These are phyloP conservation scores for Nitzschia inconspicua DNA, from an alignment of 108 stramenopile species.

Conservation along the genomic window DNA sequence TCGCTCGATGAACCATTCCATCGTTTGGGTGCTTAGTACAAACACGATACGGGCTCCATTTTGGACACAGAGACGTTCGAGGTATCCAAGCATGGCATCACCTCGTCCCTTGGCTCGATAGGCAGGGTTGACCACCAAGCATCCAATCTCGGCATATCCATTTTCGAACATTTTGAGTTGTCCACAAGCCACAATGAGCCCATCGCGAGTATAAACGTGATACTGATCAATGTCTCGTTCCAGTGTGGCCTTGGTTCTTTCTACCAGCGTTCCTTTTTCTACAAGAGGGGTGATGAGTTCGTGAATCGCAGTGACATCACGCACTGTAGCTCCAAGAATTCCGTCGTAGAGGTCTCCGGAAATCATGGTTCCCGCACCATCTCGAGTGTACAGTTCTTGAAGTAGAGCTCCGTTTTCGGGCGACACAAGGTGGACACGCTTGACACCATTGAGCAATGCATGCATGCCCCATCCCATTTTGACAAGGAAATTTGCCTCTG, in stretches of 20 bases:
- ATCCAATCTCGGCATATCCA: constrained; percentile 91
- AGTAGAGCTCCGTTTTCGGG: constrained; percentile 81
- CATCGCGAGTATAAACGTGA: constrained; percentile 90
- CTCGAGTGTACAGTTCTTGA: constrained; percentile 95
- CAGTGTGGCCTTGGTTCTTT: constrained; percentile 68
- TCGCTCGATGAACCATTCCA: constrained; percentile 97
- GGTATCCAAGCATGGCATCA: constrained; percentile 94
- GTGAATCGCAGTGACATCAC: constrained; percentile 82
- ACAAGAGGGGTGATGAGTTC: constrained; percentile 89
- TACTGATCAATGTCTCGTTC: constrained; percentile 82
- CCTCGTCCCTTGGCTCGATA: constrained; percentile 89
- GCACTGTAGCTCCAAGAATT: constrained; percentile 80
- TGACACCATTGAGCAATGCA: constrained; percentile 84
- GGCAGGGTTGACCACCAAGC: constrained; percentile 83
- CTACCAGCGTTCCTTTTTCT: constrained; percentile 76
- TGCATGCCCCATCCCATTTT: constrained; percentile 77
- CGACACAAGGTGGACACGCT: constrained; percentile 84
- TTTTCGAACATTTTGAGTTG: constrained; percentile 82
- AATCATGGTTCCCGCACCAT: constrained; percentile 91
- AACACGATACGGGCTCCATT: constrained; percentile 75
- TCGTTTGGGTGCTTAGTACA: constrained; percentile 91
- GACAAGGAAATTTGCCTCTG: constrained; percentile 51
- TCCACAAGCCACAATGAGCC: constrained; percentile 83
- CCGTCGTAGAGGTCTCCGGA: constrained; percentile 94
- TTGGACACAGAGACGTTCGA: constrained; percentile 85